phyloP scores from a whole-genome alignment of 805 yeast genomes.

The Candida alai region DNA sequence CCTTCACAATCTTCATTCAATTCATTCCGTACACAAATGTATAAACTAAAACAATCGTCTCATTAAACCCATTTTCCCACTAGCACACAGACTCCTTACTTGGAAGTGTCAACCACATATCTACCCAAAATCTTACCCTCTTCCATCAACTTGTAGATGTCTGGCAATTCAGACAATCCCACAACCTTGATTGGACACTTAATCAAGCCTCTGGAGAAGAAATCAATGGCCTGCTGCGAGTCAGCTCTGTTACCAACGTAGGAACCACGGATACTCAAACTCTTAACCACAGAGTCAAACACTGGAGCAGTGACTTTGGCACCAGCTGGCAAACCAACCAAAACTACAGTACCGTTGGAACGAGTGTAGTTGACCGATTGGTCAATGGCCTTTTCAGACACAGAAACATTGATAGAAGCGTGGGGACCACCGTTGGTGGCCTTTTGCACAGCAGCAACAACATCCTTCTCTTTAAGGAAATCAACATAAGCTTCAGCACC shows the following conservation, averaged over 20 bases:
- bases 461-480: conserved; percentile 48
- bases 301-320: conserved; percentile 38
- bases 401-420: conserved; percentile 46
- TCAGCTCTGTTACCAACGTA: conserved; percentile 47
- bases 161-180: conserved; percentile 38
- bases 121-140: conserved; percentile 41
- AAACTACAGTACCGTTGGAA: conserved; percentile 39
- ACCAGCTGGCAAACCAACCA: conserved; percentile 45
- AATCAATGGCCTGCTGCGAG: conserved; percentile 43
- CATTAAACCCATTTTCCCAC: no score
- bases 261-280: conserved; percentile 38
- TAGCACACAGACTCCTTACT: no score
- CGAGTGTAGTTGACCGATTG: conserved; percentile 43
- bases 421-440: conserved; percentile 63
- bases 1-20: no score
- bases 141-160: conserved; percentile 38
- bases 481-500: conserved; percentile 68
- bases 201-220: conserved; percentile 41
- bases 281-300: conserved; percentile 38
- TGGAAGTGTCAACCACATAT: conserved; percentile 42
- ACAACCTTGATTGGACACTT: conserved; percentile 40
- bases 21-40: no score
- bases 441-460: conserved; percentile 39
- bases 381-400: conserved; percentile 46
- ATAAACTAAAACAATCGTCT: no score